Base-by-base conservation (phyloP, 1,284 basidiomycete species). In the Melampsora americana region DNA sequence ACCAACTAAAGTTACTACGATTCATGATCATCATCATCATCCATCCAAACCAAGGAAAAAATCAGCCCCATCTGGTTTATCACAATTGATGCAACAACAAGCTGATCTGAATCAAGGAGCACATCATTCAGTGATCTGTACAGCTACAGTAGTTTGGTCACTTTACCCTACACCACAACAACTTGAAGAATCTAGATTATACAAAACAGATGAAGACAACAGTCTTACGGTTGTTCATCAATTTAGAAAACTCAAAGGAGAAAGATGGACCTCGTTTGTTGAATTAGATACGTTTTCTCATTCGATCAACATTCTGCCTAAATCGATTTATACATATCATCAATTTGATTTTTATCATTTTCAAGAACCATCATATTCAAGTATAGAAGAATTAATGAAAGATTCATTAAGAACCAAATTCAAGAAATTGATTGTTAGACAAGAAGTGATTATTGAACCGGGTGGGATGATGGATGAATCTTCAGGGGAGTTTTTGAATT, bases 311-410 rank as follows among this genome's bases (percentile, higher is more conserved):
- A 69, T 76, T 44, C 44, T 76, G 64, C 73, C 73, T 42, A 46
- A 66, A 20, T 76, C 73, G 7, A 76, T 76, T 26, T 76, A 76
- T 53, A 48, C 66, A 12, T 69, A 20, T 39, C 66, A 76, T 26
- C 73, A 76, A 50, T 69, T 76, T 69, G 66, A 76, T 23, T 76
- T 76, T 32, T 76, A 35, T 62, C n/a, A 76, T 28, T 65, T 67
- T 30, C 0, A 14, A 35, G 35, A 35, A 35, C 3, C 35, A n/a
- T n/a, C n/a, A 35, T 35, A 35, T 35, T 3, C 3, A 35, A 3
- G 9, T 4, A 35, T 35, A 4, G 35, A 35, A 35, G 35, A 35
- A 4, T 35, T 35, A 35, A 35, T 35, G 35, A 35, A 35, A 53
- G 50, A 23, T 20, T 53, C 50, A 53, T 53, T 12, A 20, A 53